phyloP scores from a whole-genome alignment of 78 protist genomes.

The Dictyostelium firmibasis region DNA sequence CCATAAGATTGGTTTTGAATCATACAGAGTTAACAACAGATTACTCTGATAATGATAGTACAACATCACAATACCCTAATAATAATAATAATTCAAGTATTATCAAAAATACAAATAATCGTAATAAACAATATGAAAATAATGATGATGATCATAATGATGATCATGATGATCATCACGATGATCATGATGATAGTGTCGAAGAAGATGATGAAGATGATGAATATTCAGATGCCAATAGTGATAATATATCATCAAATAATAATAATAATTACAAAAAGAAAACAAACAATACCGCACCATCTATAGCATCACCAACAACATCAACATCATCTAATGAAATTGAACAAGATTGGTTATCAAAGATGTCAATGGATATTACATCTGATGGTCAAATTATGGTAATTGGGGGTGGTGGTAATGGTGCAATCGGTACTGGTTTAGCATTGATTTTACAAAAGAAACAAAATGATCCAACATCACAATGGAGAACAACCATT shows the following conservation, averaged over 20 bases:
- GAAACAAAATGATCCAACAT: not conserved
- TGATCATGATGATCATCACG: not conserved
- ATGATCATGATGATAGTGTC: constrained; percentile 2
- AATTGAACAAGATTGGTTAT: constrained; percentile 20
- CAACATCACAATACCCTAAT: not conserved
- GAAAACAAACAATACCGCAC: not conserved
- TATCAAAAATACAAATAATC: not conserved
- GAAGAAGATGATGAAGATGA: not conserved
- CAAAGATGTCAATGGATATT: constrained; percentile 19
- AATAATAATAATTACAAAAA: not conserved
- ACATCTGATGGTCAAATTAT: constrained; percentile 35
- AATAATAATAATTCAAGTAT: no score
- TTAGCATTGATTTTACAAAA: constrained; percentile 34
- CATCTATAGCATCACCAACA: not conserved
- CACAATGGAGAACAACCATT: constrained; percentile 32
- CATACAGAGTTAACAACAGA: not conserved
- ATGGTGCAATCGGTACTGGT: constrained; percentile 61
- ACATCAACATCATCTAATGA: not conserved
- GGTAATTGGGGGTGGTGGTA: constrained; percentile 74
- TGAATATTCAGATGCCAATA: not conserved
- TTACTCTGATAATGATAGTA: not conserved
- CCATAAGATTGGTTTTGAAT: constrained; percentile 29
- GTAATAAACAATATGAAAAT: not conserved
- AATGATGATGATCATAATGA: not conserved
- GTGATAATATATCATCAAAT: not conserved